Conservation (phyloP, 371 early-diverging fungal species). For the Mucor plumbeus region DNA sequence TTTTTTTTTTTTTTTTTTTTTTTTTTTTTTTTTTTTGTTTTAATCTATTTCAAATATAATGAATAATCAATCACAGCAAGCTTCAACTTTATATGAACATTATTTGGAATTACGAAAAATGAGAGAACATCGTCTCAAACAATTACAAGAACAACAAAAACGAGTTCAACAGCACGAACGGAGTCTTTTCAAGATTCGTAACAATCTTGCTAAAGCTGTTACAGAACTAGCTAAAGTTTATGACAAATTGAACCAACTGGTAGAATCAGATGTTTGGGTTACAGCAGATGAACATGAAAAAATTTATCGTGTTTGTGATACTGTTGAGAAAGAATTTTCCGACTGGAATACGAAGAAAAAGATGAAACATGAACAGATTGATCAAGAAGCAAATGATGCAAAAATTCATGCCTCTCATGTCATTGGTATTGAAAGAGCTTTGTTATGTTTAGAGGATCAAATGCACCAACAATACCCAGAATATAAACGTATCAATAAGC, state of each 20-base stretch:
- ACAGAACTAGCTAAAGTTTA: neutral
- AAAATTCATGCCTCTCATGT: conserved; percentile 23
- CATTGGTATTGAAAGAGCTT: conserved; percentile 28
- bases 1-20: neutral
- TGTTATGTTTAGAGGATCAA: conserved; percentile 12
- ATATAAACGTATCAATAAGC: neutral
- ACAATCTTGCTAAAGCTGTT: conserved; percentile 11
- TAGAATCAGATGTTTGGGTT: conserved; percentile 21
- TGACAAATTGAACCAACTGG: conserved; percentile 4
- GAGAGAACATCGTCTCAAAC: conserved; percentile 8
- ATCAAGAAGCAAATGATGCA: conserved; percentile 19
- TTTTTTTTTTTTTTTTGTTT: conserved; percentile 3
- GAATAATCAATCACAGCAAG: neutral
- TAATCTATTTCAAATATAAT: neutral
- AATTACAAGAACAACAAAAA: conserved; percentile 19
- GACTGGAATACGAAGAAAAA: neutral
- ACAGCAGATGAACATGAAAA: conserved; percentile 24
- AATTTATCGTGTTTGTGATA: conserved; percentile 17
- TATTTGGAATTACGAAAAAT: conserved; percentile 22
- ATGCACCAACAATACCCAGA: conserved; percentile 4
- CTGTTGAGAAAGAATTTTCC: conserved; percentile 9
- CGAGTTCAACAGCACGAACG: conserved; percentile 21
- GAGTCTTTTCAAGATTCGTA: conserved; percentile 5
- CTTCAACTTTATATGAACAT: conserved; percentile 7
- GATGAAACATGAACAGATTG: conserved; percentile 10